Evolutionary conservation across 495 filamentous ascomycete genomes (phyloP).

Genomic region (Penicillium samsonianum): DNA sequence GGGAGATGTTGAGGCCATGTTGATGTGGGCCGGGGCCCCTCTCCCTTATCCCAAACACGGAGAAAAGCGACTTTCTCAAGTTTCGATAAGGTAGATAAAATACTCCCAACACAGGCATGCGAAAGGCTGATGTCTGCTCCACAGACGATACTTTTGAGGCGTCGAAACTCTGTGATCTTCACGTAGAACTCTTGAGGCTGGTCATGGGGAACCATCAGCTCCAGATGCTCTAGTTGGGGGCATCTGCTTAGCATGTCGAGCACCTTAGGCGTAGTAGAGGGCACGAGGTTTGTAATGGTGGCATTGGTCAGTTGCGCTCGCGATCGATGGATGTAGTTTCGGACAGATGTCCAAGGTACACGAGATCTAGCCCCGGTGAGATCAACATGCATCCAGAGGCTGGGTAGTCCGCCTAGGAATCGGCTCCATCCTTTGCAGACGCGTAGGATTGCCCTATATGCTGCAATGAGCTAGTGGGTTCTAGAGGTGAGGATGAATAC

Average conservation of each 20-base stretch:
- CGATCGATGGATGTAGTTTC: constrained; percentile 46
- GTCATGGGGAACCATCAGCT: constrained; percentile 26
- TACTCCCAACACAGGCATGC: constrained; percentile 34
- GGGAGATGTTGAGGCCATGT: constrained; percentile 35
- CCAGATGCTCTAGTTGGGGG: constrained; percentile 39
- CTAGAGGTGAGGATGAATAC: constrained; percentile 9
- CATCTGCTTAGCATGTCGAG: constrained; percentile 42
- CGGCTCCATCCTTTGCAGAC: constrained; percentile 56
- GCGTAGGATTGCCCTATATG: constrained; percentile 45
- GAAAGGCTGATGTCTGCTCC: constrained; percentile 36
- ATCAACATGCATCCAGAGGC: constrained; percentile 56
- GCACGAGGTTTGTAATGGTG: constrained; percentile 36
- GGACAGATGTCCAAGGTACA: constrained; percentile 41
- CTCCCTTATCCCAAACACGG: constrained; percentile 25
- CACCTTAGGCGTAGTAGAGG: constrained; percentile 25
- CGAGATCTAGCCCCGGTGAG: constrained; percentile 44
- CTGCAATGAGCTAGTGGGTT: background rate
- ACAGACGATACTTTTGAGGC: constrained; percentile 45
- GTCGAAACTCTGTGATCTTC: constrained; percentile 36
- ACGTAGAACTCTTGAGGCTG: constrained; percentile 28
- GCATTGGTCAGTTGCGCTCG: constrained; percentile 43
- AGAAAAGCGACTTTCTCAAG: constrained; percentile 47
- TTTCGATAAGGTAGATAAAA: constrained; percentile 40
- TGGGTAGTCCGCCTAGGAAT: constrained; percentile 43
- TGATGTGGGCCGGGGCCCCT: background rate